These are phyloP conservation scores for Calocybe gangraenosa DNA, from an alignment of 768 basidiomycete genomes.

Conservation along the genomic window DNA sequence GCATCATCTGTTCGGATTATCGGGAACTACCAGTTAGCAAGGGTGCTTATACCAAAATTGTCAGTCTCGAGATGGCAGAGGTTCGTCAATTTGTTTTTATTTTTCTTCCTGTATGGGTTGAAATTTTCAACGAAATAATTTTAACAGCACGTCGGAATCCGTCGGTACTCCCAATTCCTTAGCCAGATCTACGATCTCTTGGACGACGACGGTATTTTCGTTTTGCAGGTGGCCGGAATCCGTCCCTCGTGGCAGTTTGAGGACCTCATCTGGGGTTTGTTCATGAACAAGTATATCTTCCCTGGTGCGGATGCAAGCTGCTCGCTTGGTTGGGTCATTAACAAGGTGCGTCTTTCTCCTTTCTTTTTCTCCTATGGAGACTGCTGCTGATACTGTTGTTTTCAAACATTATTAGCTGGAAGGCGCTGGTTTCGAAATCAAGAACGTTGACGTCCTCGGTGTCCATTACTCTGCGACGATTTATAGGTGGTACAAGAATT, in stretches of 20 bases:
- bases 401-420: slow-evolving; percentile 69
- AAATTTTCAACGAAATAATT: too few relatives aligned
- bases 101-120: too few relatives aligned
- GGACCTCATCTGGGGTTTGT: slow-evolving; percentile 95
- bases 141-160: slow-evolving; percentile 92
- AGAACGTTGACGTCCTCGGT: slow-evolving; percentile 93
- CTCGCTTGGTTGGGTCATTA: slow-evolving; percentile 93
- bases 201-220: slow-evolving; percentile 91
- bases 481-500: slow-evolving; percentile 95
- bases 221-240: slow-evolving; percentile 96
- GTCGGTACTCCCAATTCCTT: slow-evolving; percentile 86
- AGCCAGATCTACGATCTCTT: slow-evolving; percentile 89
- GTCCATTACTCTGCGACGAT: slow-evolving; percentile 95
- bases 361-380: too few relatives aligned
- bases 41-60: slow-evolving; percentile 89
- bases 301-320: slow-evolving; percentile 97
- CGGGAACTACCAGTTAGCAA: slow-evolving; percentile 78
- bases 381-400: too few relatives aligned
- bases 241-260: slow-evolving; percentile 98
- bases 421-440: slow-evolving; percentile 92
- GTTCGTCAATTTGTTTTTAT: slow-evolving; percentile 29
- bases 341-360: slow-evolving; percentile 40
- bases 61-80: slow-evolving; percentile 98
- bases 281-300: slow-evolving; percentile 99
- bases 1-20: slow-evolving; percentile 92